A percentile compares a stretch with the other conserved stretches of the same genome.
Evolutionary conservation across 352 stramenopile genomes (phyloP).

Genomic region (Blastocystis sp.): DNA sequence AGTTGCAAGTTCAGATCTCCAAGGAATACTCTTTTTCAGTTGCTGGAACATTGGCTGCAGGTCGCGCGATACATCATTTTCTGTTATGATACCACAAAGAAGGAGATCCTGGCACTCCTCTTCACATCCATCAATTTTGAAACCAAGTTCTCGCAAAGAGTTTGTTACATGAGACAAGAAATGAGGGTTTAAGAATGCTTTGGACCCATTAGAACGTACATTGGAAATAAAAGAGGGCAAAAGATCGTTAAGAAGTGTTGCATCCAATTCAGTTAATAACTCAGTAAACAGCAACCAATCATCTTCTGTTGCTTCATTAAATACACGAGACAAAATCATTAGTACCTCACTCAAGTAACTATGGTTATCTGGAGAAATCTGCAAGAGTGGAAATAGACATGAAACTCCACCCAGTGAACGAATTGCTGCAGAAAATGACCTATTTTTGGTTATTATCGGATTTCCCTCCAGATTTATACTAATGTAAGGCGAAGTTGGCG

Average conservation of each 20-base stretch:
- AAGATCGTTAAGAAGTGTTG: neutral
- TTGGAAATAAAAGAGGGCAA: neutral
- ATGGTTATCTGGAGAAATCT: neutral
- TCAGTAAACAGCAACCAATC: neutral
- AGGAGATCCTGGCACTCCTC: neutral
- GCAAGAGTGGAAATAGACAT: neutral
- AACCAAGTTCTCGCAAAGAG: neutral
- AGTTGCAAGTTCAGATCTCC: neutral
- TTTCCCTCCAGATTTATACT: neutral
- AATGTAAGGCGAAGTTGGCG: neutral
- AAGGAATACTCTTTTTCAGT: neutral
- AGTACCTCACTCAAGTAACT: neutral
- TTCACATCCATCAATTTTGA: neutral
- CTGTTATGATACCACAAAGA: neutral
- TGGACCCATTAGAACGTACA: neutral
- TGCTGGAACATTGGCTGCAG: neutral
- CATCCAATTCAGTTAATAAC: neutral
- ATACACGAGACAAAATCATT: neutral
- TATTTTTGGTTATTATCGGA: neutral
- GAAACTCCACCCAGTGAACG: neutral
- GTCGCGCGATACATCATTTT: neutral
- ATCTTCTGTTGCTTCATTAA: neutral
- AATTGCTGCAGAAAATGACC: neutral
- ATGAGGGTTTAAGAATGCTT: neutral
- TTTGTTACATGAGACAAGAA: neutral